Conservation (phyloP, 75 land plant genomes). For the Selaginella tamariscina region DNA sequence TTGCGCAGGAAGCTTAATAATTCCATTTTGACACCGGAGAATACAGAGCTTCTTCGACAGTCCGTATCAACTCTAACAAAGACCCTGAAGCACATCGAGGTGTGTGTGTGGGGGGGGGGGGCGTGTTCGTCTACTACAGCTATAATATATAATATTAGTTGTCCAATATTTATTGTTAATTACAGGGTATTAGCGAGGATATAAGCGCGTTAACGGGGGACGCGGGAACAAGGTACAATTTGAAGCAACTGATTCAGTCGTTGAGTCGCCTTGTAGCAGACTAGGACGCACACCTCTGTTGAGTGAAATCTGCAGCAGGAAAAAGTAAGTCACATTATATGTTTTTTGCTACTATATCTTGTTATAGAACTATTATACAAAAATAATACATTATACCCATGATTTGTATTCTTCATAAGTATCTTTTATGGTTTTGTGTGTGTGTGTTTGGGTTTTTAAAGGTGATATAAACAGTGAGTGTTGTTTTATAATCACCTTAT, state of each 20-base stretch:
- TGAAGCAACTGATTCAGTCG: slow-evolving; percentile 7
- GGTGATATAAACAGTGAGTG: too few relatives aligned
- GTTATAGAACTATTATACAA: too few relatives aligned
- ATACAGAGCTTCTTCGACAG: slow-evolving; percentile 8
- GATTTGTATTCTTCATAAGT: too few relatives aligned
- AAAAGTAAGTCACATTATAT: neutral
- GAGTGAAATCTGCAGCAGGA: neutral
- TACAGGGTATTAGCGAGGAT: slow-evolving; percentile 6
- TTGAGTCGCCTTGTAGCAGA: slow-evolving; percentile 12
- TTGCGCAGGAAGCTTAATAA: neutral
- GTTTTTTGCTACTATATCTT: neutral
- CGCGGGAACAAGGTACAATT: slow-evolving; percentile 9
- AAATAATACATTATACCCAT: too few relatives aligned
- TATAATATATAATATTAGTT: neutral
- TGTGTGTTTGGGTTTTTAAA: too few relatives aligned
- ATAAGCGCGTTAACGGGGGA: neutral
- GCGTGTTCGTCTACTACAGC: neutral
- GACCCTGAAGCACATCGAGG: slow-evolving; percentile 9
- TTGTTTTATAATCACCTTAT: too few relatives aligned
- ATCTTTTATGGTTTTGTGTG: too few relatives aligned
- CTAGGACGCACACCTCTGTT: neutral
- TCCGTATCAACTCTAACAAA: slow-evolving; percentile 7
- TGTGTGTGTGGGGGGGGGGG: neutral
- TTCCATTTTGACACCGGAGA: slow-evolving; percentile 5
- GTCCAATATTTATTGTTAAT: neutral